phyloP scores from a whole-genome alignment of 1,139 yeast species.

The Zhuliangozyma blackwelliae region DNA sequence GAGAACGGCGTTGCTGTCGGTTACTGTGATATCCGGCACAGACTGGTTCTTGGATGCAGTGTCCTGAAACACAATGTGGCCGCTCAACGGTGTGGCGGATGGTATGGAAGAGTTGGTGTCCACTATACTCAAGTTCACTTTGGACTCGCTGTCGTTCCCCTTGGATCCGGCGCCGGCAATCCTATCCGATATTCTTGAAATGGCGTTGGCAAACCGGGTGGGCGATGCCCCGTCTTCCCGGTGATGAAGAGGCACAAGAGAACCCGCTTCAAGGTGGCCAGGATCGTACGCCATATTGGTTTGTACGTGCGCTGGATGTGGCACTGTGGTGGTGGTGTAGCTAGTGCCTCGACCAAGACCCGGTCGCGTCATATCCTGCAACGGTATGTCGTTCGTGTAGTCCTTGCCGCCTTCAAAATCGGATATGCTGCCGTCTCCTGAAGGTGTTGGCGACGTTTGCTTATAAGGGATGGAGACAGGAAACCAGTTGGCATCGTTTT shows the following conservation, averaged over 20 bases:
- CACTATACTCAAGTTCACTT: not conserved
- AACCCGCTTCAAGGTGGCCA: slow-evolving; percentile 12
- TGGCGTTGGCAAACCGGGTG: slow-evolving; percentile 23
- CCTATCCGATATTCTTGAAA: slow-evolving; percentile 39
- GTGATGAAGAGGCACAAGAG: slow-evolving; percentile 4
- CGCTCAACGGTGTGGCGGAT: slow-evolving; percentile 8
- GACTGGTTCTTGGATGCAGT: slow-evolving; percentile 2
- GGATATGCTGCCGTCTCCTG: too few relatives aligned
- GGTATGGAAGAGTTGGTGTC: slow-evolving; percentile 4
- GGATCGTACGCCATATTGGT: slow-evolving; percentile 2
- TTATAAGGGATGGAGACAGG: slow-evolving; percentile 15
- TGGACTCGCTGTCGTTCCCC: not conserved
- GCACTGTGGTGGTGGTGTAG: too few relatives aligned
- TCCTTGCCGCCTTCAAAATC: slow-evolving; percentile 3
- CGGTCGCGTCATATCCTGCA: slow-evolving; percentile 7
- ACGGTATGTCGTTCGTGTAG: slow-evolving; percentile 20
- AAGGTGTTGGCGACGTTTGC: not conserved
- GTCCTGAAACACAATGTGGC: slow-evolving; percentile 2
- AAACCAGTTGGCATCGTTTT: slow-evolving; percentile 28
- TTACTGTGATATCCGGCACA: slow-evolving; percentile 3
- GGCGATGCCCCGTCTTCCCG: slow-evolving; percentile 13
- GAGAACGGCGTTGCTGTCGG: not conserved
- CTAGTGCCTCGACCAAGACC: too few relatives aligned
- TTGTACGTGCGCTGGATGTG: not conserved
- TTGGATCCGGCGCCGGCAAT: slow-evolving; percentile 34